Evolutionary conservation across 495 filamentous ascomycete genomes (phyloP).

Genomic region (Aspergillus bridgeri): DNA sequence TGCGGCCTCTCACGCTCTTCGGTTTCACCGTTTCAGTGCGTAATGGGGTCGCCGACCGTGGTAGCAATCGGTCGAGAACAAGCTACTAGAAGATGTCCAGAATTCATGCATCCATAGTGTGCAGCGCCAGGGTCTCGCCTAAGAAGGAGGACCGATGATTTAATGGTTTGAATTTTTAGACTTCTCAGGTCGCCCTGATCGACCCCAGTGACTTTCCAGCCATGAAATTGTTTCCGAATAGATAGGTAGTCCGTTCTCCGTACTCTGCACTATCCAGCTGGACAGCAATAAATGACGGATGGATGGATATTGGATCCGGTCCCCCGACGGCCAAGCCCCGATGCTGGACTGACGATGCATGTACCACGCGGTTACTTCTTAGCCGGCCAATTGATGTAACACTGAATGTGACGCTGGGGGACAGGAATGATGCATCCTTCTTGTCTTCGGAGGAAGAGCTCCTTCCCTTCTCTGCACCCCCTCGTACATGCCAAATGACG

Average conservation of each 20-base stretch:
- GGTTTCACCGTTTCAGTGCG: no score
- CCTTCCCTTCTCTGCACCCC: background rate
- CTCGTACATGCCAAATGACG: background rate
- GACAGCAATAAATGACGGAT: background rate
- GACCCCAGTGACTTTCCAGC: background rate
- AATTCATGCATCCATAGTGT: background rate
- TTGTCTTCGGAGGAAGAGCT: background rate
- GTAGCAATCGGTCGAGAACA: background rate
- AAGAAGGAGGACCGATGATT: background rate
- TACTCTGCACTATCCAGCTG: background rate
- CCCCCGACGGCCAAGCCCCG: constrained; percentile 6
- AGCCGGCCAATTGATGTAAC: background rate
- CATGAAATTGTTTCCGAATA: background rate
- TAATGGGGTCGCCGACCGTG: background rate
- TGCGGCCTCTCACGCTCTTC: background rate
- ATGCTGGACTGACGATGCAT: background rate
- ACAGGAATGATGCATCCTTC: background rate
- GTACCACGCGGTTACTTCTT: constrained; percentile 6
- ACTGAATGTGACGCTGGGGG: background rate
- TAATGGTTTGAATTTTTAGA: background rate
- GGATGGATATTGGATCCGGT: no score
- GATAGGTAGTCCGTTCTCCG: background rate
- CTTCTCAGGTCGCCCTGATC: background rate
- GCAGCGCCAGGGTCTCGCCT: background rate
- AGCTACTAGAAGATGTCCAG: background rate